Evolutionary conservation across 331 rosid genomes (phyloP), one percentile per base, ranked within the genome.

Genomic region (Rosa hybrid): DNA sequence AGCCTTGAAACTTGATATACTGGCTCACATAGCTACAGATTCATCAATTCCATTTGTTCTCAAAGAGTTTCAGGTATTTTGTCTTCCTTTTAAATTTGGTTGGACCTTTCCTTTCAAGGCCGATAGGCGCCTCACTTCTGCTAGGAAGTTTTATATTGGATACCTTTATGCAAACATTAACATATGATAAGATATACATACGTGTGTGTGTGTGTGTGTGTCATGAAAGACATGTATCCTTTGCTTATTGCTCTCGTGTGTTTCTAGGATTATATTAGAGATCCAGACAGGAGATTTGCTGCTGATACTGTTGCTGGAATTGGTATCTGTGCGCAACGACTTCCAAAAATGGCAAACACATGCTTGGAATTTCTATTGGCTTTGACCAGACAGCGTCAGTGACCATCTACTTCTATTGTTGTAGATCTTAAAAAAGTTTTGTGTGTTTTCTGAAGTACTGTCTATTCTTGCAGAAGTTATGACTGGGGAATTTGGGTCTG

Each of bases 281-380:
- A 90, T 86, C 97, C 98, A 14, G 91, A 93, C 80, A 84, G 99
- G 88, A 89, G 94, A 84, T 93, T 96, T 93, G 98, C 97, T 83
- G 94, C 98, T 49, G 97, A 91, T 63, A 89, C 99, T 76, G 85
- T 93, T 88, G 92, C 99, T 89, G 90, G 91, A 77, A 88, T 92
- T 88, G 99, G 98, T 72, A 81, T 93, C 82, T 91, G 98, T 87
- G 94, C 95, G 38, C 89, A 85, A 82, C 84, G 87, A 84, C 93
- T 91, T 80, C 97, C 98, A 76, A 84, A 87, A 83, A 89, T 85
- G 88, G 96, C 98, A 60, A 81, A 80, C 56, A 49, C 85, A 51
- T 96, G 96, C 87, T 80, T 96, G 87, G 91, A 91, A 38, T 86
- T 90, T 83, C 86, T 96, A 78, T 80, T 93, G 85, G 77, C 86